Evolutionary conservation across 176 grass and related monocot species (phyloP), one percentile per base, ranked within the genome.

Genomic region (Paspalum vaginatum): DNA sequence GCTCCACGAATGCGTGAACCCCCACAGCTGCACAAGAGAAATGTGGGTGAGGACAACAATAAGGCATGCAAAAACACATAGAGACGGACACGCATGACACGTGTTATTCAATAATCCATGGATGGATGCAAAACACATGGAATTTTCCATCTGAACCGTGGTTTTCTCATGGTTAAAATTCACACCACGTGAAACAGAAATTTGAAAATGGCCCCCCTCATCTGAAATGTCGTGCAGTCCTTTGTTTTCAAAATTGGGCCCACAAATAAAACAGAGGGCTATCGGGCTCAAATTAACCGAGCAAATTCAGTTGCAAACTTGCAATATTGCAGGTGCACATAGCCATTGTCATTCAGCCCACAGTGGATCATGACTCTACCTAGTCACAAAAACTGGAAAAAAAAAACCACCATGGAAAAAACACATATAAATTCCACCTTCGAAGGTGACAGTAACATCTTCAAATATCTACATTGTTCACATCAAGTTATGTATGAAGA

Each of bases 1-100:
- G 42, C 32, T 60, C 83, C 74, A 52, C 42, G 83, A 85, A 62
- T 85, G 75, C 9, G 74, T 62, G 55, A 85, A 85, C 44, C 74
- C 74, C 83, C 83, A 85, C 46, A 78, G 46, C 83, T 85, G 74
- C 24, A 70, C 46, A 61, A 52, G 61, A 24, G 47, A 78, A 4
- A 77, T 20, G 8, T 71, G 54, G 61, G 14, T 51, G 18, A n/a
- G 0, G 25, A 0, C 54, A 59, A n/a, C 27, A 60, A 48, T 22
- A 63, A 77, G 9, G 22, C 58, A 53, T 43, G 32, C 7, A 21
- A 62, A 42, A 38, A 39, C 5, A 57, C 11, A 17, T 39, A 40
- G 9, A 38, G 10, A n/a, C 5, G 9, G 38, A 38, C 38, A 11
- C 24, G 44, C 1, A 0, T 9, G 10, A 66, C 20, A 27, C 32